phyloP scores from a whole-genome alignment of 805 yeast genomes.

The Ogataea angusta region DNA sequence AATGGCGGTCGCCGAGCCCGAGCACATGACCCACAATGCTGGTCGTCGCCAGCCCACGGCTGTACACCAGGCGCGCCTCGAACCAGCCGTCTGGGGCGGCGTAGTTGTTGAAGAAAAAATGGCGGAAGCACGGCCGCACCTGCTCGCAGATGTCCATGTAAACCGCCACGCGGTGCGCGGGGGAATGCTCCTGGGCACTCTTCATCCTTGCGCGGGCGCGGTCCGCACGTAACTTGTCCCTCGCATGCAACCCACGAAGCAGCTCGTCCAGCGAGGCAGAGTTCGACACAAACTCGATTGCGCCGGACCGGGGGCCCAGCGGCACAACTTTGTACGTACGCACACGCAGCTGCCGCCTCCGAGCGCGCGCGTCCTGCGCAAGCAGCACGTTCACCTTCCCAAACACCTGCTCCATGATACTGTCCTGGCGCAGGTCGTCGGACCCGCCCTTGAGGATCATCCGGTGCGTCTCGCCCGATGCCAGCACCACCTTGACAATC shows the following conservation, averaged over 20 bases:
- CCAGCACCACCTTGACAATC: constrained; percentile 52
- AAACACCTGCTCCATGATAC: constrained; percentile 97
- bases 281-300: constrained; percentile 83
- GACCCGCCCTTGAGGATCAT: constrained; percentile 78
- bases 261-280: constrained; percentile 71
- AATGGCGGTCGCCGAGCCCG: constrained; percentile 94
- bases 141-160: constrained; percentile 47
- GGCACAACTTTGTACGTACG: constrained; percentile 91
- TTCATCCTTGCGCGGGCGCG: constrained; percentile 67
- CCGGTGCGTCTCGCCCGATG: constrained; percentile 57
- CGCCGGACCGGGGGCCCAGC: constrained; percentile 80
- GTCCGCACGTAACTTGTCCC: constrained; percentile 46
- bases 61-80: constrained; percentile 56
- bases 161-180: constrained; percentile 39
- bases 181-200: constrained; percentile 45
- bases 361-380: constrained; percentile 49
- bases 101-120: constrained; percentile 68
- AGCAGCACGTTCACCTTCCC: constrained; percentile 75
- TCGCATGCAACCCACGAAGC: constrained; percentile 58
- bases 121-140: constrained; percentile 64
- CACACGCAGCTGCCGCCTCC: constrained; percentile 55
- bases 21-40: constrained; percentile 85
- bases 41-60: constrained; percentile 76
- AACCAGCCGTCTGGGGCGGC: constrained; percentile 74
- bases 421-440: constrained; percentile 93